Percentiles rank a stretch among this genome's conserved stretches.
Evolutionary conservation across 805 yeast genomes (phyloP).

Genomic region (Wickerhamomyces queroliae): DNA sequence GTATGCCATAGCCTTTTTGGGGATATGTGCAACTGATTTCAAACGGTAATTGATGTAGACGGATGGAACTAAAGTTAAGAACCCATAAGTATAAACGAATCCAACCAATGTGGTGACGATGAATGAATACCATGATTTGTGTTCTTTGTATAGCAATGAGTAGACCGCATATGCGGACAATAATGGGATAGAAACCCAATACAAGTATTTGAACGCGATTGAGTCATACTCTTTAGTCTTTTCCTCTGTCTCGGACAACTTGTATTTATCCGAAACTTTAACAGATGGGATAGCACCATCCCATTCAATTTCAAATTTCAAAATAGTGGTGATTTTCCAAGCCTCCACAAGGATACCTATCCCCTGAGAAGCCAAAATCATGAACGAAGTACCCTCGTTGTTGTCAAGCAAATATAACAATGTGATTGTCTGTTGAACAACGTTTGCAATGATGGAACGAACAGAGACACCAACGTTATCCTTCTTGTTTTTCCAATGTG

Average conservation of each 20-base stretch:
- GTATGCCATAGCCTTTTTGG: slow-evolving; percentile 34
- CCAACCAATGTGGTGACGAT: slow-evolving; percentile 33
- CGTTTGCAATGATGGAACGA: slow-evolving; percentile 33
- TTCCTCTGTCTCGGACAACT: slow-evolving; percentile 29
- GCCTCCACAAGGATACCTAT: slow-evolving; percentile 34
- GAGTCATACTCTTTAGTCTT: slow-evolving; percentile 35
- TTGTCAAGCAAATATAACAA: slow-evolving; percentile 32
- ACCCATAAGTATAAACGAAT: slow-evolving; percentile 36
- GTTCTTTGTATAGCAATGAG: slow-evolving; percentile 30
- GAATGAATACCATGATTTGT: slow-evolving; percentile 38
- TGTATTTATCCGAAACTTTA: slow-evolving; percentile 26
- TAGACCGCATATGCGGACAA: slow-evolving; percentile 30
- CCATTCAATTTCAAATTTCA: slow-evolving; percentile 24
- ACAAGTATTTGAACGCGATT: slow-evolving; percentile 32
- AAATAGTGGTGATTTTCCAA: slow-evolving; percentile 35
- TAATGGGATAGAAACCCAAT: slow-evolving; percentile 30
- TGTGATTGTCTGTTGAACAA: slow-evolving; percentile 33
- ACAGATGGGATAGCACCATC: slow-evolving; percentile 18
- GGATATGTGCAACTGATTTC: slow-evolving; percentile 37
- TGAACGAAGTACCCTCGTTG: slow-evolving; percentile 31
- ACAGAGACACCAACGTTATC: slow-evolving; percentile 34
- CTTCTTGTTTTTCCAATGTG: slow-evolving; percentile 34
- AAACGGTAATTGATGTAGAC: slow-evolving; percentile 36
- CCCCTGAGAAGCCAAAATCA: slow-evolving; percentile 31
- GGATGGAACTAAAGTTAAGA: slow-evolving; percentile 32